A percentile compares a stretch with the other conserved stretches of the same genome.
These are phyloP conservation scores for Typha latifolia DNA, from an alignment of 176 grass and related monocot species.

Conservation along the genomic window DNA sequence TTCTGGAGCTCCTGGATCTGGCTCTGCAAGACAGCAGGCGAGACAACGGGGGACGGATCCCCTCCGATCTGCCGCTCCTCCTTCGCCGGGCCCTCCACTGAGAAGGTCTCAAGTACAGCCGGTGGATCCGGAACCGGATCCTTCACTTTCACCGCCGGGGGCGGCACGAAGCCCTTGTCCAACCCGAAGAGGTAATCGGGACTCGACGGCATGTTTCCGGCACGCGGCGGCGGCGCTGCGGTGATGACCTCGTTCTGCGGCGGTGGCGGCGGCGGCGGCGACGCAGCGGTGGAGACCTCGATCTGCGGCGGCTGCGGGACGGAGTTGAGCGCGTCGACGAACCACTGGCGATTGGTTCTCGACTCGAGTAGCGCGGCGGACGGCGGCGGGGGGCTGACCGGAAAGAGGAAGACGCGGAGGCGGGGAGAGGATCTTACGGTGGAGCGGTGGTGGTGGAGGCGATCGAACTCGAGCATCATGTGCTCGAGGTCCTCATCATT, in stretches of 20 bases:
- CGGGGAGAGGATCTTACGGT: slow-evolving; percentile 30
- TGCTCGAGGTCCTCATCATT: slow-evolving; percentile 95
- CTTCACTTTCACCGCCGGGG: slow-evolving; percentile 69
- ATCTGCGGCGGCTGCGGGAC: slow-evolving; percentile 3
- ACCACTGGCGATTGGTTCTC: slow-evolving; percentile 61
- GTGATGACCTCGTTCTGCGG: neutral
- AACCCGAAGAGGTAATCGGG: slow-evolving; percentile 80
- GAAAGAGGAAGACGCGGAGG: slow-evolving; percentile 87
- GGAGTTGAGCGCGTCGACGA: slow-evolving; percentile 68
- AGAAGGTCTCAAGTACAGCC: slow-evolving; percentile 22
- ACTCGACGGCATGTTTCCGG: slow-evolving; percentile 7
- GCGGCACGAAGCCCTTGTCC: slow-evolving; percentile 66
- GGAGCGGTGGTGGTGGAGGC: slow-evolving; percentile 49
- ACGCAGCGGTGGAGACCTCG: no score
- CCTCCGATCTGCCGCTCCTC: slow-evolving; percentile 12
- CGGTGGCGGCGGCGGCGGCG: neutral
- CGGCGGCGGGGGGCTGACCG: slow-evolving; percentile 36
- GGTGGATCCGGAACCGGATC: slow-evolving; percentile 37
- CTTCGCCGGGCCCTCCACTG: slow-evolving; percentile 43
- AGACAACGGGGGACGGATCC: slow-evolving; percentile 32
- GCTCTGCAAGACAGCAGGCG: slow-evolving; percentile 42
- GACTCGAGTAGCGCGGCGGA: slow-evolving; percentile 38
- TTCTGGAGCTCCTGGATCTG: slow-evolving; percentile 74
- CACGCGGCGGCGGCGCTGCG: slow-evolving; percentile 19
- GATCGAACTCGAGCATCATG: slow-evolving; percentile 84